Base-by-base conservation (phyloP, 805 yeast species). In the Zygosaccharomyces kombuchaensis region DNA sequence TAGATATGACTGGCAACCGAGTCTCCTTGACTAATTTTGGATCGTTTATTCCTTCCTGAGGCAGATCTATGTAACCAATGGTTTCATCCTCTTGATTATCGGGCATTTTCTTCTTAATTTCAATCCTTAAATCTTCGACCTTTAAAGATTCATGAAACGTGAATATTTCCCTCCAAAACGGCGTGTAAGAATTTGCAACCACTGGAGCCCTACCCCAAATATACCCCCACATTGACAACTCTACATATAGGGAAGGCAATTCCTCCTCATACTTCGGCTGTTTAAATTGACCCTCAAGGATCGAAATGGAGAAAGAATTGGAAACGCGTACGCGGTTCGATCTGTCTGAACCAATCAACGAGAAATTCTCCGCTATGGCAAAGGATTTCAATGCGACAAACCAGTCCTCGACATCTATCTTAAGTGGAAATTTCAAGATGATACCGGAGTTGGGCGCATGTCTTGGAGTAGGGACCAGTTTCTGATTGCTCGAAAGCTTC, bases 161-260 rank as follows among this genome's bases (percentile, higher is more conserved):
- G 58, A 86, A 84, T 36, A 73, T 78, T 57, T 90, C 96, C 58
- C 89, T 79, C 93, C 96, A 90, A 59, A 87, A 87, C 1, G 95
- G 90, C 44, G 74, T 73, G 0, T 62, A 53, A 2, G 63, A 46
- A 37, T 75, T 68, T 30, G 71, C 67, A 0, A 82, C 82, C 6
- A 78, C 70, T 2, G 89, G 82, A 0, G 96, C 87, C 53, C 88
- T 71, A 31, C 85, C 87, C 87, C 91, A 84, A 0, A 84, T 79
- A 38, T 78, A 72, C 14, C 78, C 81, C 84, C 93, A 84, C 61
- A 87, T 72, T 13, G 75, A 68, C 2, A 89, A 70, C 55, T 88
- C 96, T 1, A 85, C 79, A 57, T 86, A 90, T 1, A 82, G 55
- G 49, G 53, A 57, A 26, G 54, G 54, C 19, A 48, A 46, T 3